phyloP scores from a whole-genome alignment of 1,139 yeast species.

The Lodderomyces oxycetoniae region DNA sequence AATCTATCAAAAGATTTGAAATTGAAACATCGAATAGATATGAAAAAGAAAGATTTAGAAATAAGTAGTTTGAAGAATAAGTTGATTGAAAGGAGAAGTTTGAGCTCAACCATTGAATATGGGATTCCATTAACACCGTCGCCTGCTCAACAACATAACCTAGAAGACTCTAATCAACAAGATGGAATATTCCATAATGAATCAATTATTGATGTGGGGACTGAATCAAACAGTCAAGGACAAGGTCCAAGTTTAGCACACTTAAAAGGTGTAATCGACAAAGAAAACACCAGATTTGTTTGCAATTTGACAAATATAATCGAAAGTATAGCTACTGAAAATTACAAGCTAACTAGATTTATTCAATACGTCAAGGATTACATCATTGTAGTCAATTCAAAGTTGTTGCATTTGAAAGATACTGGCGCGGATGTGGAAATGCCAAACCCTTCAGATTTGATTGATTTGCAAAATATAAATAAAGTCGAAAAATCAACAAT shows the following conservation, averaged over 20 bases:
- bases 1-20: constrained; percentile 30
- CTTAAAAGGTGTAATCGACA: not conserved
- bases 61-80: constrained; percentile 38
- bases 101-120: constrained; percentile 30
- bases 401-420: constrained; percentile 5
- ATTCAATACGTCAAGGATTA: constrained; percentile 30
- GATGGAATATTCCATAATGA: constrained; percentile 20
- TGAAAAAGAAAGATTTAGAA: constrained; percentile 33
- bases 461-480: constrained; percentile 24
- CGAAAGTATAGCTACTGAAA: constrained; percentile 38
- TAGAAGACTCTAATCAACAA: no score
- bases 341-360: constrained; percentile 34
- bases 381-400: constrained; percentile 22
- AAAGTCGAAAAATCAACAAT: constrained; percentile 17
- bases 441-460: constrained; percentile 33
- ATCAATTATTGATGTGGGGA: constrained; percentile 29
- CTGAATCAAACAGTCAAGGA: constrained; percentile 17
- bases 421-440: constrained; percentile 10
- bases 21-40: constrained; percentile 37
- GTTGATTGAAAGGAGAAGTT: constrained; percentile 31
- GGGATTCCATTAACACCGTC: constrained; percentile 16
- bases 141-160: not conserved
- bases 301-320: constrained; percentile 29
- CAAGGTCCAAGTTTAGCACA: not conserved
- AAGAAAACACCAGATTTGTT: not conserved